phyloP scores from a whole-genome alignment of 768 basidiomycete species.

The Lactarius hengduanensis region DNA sequence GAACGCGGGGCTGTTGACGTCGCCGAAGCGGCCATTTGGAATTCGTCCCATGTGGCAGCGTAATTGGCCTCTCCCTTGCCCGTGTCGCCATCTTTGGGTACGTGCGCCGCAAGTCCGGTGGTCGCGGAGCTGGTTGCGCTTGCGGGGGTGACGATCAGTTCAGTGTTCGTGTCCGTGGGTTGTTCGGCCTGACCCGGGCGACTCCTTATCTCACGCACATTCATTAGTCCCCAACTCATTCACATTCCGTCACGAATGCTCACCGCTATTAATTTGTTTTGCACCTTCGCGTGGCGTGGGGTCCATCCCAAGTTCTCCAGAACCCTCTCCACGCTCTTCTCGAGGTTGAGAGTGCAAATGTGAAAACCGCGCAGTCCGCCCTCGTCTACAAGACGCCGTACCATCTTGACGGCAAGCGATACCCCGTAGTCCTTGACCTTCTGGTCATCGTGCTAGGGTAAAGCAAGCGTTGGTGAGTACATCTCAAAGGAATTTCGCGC shows the following conservation, averaged over 20 bases:
- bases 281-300: constrained; percentile 34
- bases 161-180: constrained; percentile 33
- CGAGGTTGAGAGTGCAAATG: constrained; percentile 95
- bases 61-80: constrained; percentile 75
- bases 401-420: constrained; percentile 76
- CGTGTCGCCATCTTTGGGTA: constrained; percentile 52
- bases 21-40: constrained; percentile 97
- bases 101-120: constrained; percentile 49
- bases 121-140: constrained; percentile 64
- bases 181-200: constrained; percentile 34
- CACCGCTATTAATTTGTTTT: constrained; percentile 73
- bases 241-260: constrained; percentile 13
- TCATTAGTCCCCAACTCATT: background rate
- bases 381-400: constrained; percentile 54
- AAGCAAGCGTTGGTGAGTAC: background rate
- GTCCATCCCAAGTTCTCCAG: constrained; percentile 80
- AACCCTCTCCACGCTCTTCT: constrained; percentile 88
- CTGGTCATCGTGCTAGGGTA: constrained; percentile 80
- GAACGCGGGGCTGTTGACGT: constrained; percentile 95
- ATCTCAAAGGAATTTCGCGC: background rate
- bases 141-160: constrained; percentile 59
- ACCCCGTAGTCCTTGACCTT: constrained; percentile 96
- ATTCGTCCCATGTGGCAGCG: constrained; percentile 88
- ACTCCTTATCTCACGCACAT: constrained; percentile 30
- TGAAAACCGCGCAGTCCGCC: constrained; percentile 75